Conservation (phyloP, 2,329 filamentous ascomycete genomes). For the Aspergillus calidoustus region DNA sequence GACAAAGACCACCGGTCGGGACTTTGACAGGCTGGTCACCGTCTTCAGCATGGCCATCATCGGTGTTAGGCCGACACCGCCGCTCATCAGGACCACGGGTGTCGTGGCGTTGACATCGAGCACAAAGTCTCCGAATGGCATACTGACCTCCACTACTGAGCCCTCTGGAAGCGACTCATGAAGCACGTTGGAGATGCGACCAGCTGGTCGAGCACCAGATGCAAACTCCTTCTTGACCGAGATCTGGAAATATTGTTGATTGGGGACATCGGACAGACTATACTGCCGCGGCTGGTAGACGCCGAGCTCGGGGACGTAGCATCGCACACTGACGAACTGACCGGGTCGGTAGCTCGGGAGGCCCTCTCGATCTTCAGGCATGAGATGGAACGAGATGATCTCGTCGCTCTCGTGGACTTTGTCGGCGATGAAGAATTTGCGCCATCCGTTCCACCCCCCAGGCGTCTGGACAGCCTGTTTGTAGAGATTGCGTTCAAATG, state of each 20-base stretch:
- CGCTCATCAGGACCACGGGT: slow-evolving; percentile 65
- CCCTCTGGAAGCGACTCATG: slow-evolving; percentile 66
- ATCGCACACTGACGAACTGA: slow-evolving; percentile 71
- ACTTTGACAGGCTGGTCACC: slow-evolving; percentile 47
- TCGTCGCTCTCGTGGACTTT: slow-evolving; percentile 68
- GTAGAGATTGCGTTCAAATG: slow-evolving; percentile 66
- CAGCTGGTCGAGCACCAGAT: slow-evolving; percentile 55
- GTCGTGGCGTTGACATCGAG: slow-evolving; percentile 46
- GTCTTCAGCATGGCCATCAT: slow-evolving; percentile 65
- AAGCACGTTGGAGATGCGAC: slow-evolving; percentile 70
- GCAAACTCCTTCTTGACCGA: slow-evolving; percentile 71
- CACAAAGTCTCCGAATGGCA: slow-evolving; percentile 67
- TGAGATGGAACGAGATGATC: slow-evolving; percentile 71
- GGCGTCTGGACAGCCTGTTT: slow-evolving; percentile 28
- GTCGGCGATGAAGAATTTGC: slow-evolving; percentile 64
- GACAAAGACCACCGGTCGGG: slow-evolving; percentile 61
- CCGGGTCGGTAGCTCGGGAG: slow-evolving; percentile 69
- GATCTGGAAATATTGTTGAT: slow-evolving; percentile 67
- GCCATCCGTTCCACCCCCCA: slow-evolving; percentile 64
- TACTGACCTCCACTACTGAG: slow-evolving; percentile 66
- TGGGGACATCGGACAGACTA: slow-evolving; percentile 69
- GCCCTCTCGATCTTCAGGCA: slow-evolving; percentile 62
- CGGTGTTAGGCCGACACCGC: slow-evolving; percentile 64
- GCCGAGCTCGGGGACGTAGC: slow-evolving; percentile 62
- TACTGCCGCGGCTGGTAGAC: slow-evolving; percentile 72